These are phyloP conservation scores for Globisporangium cederbergense DNA, from an alignment of 352 stramenopile species.

Conservation along the genomic window DNA sequence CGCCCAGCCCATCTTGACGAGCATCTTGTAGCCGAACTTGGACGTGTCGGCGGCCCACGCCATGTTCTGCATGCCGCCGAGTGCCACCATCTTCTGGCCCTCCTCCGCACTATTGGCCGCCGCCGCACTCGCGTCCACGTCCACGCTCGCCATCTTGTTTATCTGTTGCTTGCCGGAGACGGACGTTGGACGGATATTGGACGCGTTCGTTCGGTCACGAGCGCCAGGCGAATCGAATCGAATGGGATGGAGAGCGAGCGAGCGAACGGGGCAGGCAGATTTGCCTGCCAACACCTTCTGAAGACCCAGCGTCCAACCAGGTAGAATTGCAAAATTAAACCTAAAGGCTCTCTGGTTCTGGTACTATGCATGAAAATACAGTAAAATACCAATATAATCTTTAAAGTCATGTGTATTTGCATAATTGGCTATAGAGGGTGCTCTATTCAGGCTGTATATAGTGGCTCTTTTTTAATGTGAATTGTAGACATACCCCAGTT, in stretches of 20 bases:
- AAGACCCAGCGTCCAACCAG: slow-evolving; percentile 1
- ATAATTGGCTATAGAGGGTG: background rate
- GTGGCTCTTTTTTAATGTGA: background rate
- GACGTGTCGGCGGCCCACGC: slow-evolving; percentile 83
- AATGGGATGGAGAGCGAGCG: no score
- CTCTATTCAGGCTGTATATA: background rate
- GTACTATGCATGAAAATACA: no score
- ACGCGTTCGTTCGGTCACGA: background rate
- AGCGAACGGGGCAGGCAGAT: no score
- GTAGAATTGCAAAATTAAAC: background rate
- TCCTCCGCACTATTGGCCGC: slow-evolving; percentile 4
- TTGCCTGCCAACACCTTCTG: background rate
- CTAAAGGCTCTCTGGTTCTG: no score
- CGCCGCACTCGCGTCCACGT: slow-evolving; percentile 4
- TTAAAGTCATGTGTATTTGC: background rate
- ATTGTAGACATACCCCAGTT: background rate
- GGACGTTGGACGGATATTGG: background rate
- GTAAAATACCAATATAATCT: no score
- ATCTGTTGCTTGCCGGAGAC: no score
- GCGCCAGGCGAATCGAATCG: background rate
- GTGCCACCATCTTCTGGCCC: slow-evolving; percentile 55
- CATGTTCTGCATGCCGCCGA: slow-evolving; percentile 88
- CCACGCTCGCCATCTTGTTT: slow-evolving; percentile 10
- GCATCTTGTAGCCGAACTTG: slow-evolving; percentile 95
- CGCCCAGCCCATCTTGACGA: slow-evolving; percentile 96